Evolutionary conservation across 305 asterid species (phyloP).

Genomic region (Solanum hybrid): DNA sequence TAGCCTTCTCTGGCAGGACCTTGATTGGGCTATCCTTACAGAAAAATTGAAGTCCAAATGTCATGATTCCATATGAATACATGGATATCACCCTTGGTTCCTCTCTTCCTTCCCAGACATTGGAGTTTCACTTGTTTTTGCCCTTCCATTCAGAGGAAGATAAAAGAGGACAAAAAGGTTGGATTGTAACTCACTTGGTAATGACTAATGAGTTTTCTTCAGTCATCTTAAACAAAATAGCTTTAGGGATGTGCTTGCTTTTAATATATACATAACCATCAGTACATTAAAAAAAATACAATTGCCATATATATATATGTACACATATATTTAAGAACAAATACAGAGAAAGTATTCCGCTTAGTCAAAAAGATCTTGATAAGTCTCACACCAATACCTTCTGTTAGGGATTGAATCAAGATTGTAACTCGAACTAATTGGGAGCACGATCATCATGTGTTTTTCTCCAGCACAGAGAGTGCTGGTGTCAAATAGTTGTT

Average conservation of each 20-base stretch:
- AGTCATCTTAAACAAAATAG: neutral
- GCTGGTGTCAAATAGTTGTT: slow-evolving; percentile 92
- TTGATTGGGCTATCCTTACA: too few relatives aligned
- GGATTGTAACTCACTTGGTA: neutral
- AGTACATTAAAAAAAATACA: neutral
- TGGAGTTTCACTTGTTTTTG: neutral
- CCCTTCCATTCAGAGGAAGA: neutral
- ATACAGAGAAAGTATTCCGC: neutral
- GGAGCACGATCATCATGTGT: slow-evolving; percentile 30
- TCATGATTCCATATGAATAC: too few relatives aligned
- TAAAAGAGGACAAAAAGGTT: neutral
- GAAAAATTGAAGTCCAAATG: too few relatives aligned
- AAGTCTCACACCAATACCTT: slow-evolving; percentile 6
- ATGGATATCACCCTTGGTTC: too few relatives aligned
- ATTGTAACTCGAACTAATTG: neutral
- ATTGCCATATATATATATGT: neutral
- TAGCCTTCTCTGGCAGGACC: too few relatives aligned
- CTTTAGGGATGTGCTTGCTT: neutral
- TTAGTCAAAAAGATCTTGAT: neutral
- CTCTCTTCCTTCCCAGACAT: neutral
- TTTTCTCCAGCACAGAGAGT: slow-evolving; percentile 76
- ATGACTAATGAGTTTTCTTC: neutral
- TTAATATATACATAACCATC: neutral
- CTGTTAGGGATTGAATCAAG: neutral
- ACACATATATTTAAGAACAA: neutral